Conservation (phyloP, 352 stramenopile species). For the Halophytophthora polymorphica region DNA sequence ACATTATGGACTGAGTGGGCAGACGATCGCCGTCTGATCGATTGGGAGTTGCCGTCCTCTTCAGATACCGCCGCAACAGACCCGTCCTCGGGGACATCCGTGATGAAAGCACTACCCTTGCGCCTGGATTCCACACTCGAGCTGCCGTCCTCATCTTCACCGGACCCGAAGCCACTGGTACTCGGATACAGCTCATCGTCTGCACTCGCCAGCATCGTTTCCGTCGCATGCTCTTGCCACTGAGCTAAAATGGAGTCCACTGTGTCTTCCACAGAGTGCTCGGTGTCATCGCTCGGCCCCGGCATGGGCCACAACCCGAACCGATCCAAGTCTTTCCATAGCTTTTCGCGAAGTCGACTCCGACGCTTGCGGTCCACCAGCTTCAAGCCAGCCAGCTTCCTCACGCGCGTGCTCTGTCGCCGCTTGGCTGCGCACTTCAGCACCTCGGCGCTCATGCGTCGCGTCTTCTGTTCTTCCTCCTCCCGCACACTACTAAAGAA, state of each 20-base stretch:
- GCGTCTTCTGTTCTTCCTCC: slow-evolving; percentile 17
- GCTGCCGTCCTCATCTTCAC: slow-evolving; percentile 1
- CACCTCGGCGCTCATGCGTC: slow-evolving; percentile 7
- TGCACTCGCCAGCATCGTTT: background rate
- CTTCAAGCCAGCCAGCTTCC: slow-evolving; percentile 26
- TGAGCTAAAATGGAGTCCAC: slow-evolving; percentile 63
- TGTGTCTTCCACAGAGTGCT: slow-evolving; percentile 34
- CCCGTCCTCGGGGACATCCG: slow-evolving; percentile 15
- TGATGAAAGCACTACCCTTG: slow-evolving; percentile 28
- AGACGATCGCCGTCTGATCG: slow-evolving; percentile 2
- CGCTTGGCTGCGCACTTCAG: slow-evolving; percentile 17
- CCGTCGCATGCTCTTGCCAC: slow-evolving; percentile 27
- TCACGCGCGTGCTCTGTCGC: slow-evolving; percentile 27
- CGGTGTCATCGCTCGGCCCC: slow-evolving; percentile 16
- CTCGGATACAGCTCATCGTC: background rate
- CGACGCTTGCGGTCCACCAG: slow-evolving; percentile 20
- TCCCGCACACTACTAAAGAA: slow-evolving; percentile 10
- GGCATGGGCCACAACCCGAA: slow-evolving; percentile 59
- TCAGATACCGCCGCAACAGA: slow-evolving; percentile 2
- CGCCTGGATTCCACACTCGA: slow-evolving; percentile 8
- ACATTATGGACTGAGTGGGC: slow-evolving; percentile 1
- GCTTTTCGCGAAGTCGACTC: slow-evolving; percentile 37
- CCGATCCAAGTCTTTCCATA: slow-evolving; percentile 53
- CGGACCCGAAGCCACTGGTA: slow-evolving; percentile 1
- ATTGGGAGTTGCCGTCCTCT: background rate